Percentiles rank a stretch among this genome's conserved stretches.
Evolutionary conservation across 768 basidiomycete species (phyloP).

Genomic region (Podaxis rugospora): DNA sequence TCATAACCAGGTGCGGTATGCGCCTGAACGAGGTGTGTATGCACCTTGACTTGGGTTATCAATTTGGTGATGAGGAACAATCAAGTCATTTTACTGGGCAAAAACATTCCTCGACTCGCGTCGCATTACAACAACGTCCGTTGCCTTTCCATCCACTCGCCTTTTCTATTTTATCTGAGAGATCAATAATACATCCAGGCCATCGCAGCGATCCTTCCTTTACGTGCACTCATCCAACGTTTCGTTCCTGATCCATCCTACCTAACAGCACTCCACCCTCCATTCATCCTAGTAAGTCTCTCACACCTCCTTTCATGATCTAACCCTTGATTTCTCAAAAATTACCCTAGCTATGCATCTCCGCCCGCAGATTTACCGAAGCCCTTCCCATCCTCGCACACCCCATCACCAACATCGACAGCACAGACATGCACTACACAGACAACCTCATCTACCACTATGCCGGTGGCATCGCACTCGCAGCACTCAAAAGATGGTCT

Average conservation of each 20-base stretch:
- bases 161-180: not conserved
- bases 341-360: constrained; percentile 47
- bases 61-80: not conserved
- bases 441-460: constrained; percentile 88
- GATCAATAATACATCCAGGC: constrained; percentile 18
- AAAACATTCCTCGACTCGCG: constrained; percentile 52
- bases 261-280: constrained; percentile 67
- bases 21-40: constrained; percentile 61
- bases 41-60: not conserved
- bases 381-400: constrained; percentile 57
- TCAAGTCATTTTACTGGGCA: constrained; percentile 63
- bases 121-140: constrained; percentile 48
- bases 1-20: constrained; percentile 58
- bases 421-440: constrained; percentile 64
- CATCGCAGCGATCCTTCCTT: constrained; percentile 47
- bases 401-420: constrained; percentile 68
- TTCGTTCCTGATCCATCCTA: constrained; percentile 54
- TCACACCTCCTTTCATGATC: not conserved
- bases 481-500: constrained; percentile 59
- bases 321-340: not conserved
- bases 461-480: constrained; percentile 66
- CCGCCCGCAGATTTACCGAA: constrained; percentile 44
- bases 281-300: constrained; percentile 55
- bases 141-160: not conserved
- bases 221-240: constrained; percentile 56